Conservation (phyloP, 306 rosid species). For the Castanea mollissima region DNA sequence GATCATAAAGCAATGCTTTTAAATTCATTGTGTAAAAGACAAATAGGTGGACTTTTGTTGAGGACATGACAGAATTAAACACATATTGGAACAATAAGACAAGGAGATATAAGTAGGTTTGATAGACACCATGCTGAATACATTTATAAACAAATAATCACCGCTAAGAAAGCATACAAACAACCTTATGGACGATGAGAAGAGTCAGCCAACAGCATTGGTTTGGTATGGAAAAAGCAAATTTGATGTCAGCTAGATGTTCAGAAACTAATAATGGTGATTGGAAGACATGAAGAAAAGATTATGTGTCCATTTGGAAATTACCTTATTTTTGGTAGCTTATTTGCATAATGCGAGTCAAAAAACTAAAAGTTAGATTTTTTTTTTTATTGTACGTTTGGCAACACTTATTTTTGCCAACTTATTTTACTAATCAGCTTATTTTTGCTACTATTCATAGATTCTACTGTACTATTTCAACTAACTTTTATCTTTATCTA, state of each 20-base stretch:
- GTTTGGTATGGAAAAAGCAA: background rate
- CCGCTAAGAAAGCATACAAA: background rate
- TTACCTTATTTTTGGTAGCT: too few species aligned
- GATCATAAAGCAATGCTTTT: background rate
- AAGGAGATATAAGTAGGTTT: background rate
- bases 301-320: background rate
- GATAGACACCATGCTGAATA: background rate
- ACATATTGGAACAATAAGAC: background rate
- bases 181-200: background rate
- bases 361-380: too few species aligned
- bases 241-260: too few species aligned
- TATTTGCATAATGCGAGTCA: too few species aligned
- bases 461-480: too few species aligned
- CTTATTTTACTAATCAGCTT: too few species aligned
- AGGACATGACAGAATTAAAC: background rate
- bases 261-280: background rate
- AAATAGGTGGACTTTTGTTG: background rate
- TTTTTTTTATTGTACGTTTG: too few species aligned
- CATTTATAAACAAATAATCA: background rate
- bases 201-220: background rate
- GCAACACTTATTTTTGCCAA: too few species aligned
- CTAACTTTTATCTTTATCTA: too few species aligned
- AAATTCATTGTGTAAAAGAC: background rate
- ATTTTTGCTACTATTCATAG: too few species aligned
- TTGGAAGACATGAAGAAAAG: background rate